A percentile compares a stretch with the other conserved stretches of the same genome.
Conservation (phyloP, 75 land plant genomes). For the Isoetes taiwanensis region DNA sequence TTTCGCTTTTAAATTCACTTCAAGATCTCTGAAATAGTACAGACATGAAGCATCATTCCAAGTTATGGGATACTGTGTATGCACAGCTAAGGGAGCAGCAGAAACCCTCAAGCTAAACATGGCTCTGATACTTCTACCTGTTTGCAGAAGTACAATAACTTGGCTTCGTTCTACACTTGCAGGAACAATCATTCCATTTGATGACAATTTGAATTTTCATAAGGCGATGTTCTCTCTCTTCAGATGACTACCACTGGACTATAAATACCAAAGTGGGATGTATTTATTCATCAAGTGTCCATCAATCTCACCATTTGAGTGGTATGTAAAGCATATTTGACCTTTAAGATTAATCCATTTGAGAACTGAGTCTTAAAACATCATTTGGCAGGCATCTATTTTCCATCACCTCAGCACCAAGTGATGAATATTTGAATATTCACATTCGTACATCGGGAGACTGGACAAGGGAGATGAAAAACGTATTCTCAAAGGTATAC, state of each 20-base stretch:
- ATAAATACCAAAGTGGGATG: constrained; percentile 17
- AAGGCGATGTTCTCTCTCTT: constrained; percentile 20
- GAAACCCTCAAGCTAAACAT: constrained; percentile 24
- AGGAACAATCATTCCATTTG: constrained; percentile 28
- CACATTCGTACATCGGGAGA: constrained; percentile 70
- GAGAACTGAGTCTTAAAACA: not conserved
- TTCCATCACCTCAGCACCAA: constrained; percentile 77
- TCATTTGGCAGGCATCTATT: constrained; percentile 59
- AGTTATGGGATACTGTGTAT: constrained; percentile 17
- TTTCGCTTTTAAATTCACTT: no score
- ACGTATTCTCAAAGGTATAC: constrained; percentile 40
- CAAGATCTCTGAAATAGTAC: no score
- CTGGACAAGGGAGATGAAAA: constrained; percentile 53
- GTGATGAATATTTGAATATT: constrained; percentile 53
- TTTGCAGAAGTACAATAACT: constrained; percentile 18
- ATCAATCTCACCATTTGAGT: constrained; percentile 15
- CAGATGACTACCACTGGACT: constrained; percentile 15
- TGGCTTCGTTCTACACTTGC: constrained; percentile 28
- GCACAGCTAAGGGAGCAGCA: constrained; percentile 15
- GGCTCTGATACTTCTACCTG: constrained; percentile 15
- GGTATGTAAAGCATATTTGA: constrained; percentile 6
- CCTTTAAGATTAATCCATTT: no score
- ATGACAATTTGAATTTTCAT: constrained; percentile 41
- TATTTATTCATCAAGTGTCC: constrained; percentile 15
- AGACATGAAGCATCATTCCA: constrained; percentile 8